Base-by-base conservation (phyloP, 2,329 filamentous ascomycete species). In the Zymoseptoria pseudotritici region DNA sequence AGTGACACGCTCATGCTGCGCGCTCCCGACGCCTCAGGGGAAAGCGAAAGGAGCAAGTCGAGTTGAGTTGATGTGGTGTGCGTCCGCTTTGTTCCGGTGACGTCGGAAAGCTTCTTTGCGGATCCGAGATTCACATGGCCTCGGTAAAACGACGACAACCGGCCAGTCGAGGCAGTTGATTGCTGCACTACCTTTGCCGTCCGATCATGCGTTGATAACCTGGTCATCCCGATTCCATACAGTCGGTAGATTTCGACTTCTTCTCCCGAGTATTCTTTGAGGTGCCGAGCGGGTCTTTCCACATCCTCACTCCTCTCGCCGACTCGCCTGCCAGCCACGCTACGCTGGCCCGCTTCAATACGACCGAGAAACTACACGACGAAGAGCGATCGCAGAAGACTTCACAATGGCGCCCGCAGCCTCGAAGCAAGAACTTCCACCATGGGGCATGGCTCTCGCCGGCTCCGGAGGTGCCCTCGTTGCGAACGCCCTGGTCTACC, bases 401-500 rank as follows among this genome's bases (percentile, higher is more conserved):
- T 19, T 50, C 26, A 63, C 56, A 62, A 71, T 70, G 68, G 64
- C 70, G 31, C 64, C 64, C 50, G 68, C 65, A 52, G 61, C 63
- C 50, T 46, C 83, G 77, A 61, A 73, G 71, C 61, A 78, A 73
- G 67, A 87, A 76, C 68, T 97, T 61, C 91, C 94, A 50, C 90
- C 94, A 58, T 97, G 93, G 93, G 93, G 92, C 58, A 87, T 88
- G 72, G 94, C 94, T 58, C 86, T 96, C 66, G 93, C 94, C 64
- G 94, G 94, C 70, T 91, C 94, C 56, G 90, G 90, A 20, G 94
- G 94, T 63, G 94, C 94, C 53, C 91, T 97, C 46, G 82, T 99
- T 61, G 94, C 94, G 60, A 99, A 99, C 80, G 89, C 92, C 52
- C 79, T 97, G 64, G 93, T 97, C 60, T 99, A 99, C 76, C 94